Conservation (phyloP, 345 rosid genomes). For the Cardamine chenopodiifolia region DNA sequence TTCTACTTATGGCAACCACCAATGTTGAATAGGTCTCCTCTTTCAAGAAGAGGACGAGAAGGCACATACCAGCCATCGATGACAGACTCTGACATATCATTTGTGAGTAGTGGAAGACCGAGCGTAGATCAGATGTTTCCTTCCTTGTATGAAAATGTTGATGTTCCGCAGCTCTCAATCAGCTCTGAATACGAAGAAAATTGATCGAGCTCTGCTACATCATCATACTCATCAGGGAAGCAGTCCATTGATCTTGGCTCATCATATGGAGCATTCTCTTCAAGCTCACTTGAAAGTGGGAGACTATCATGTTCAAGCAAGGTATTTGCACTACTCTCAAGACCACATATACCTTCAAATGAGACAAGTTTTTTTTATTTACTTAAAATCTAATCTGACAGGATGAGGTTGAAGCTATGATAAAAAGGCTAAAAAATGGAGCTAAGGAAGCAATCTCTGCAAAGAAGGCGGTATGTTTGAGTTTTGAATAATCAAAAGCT, state of each 20-base stretch:
- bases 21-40: conserved; percentile 56
- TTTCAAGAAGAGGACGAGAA: conserved; percentile 46
- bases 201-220: conserved; percentile 50
- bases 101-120: conserved; percentile 59
- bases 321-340: conserved; percentile 34
- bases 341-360: neutral
- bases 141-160: conserved; percentile 46
- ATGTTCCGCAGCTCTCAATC: conserved; percentile 48
- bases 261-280: conserved; percentile 48
- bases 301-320: conserved; percentile 46
- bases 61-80: conserved; percentile 49
- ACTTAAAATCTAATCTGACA: conserved; percentile 28
- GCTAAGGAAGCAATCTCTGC: conserved; percentile 77
- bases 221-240: conserved; percentile 46
- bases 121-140: conserved; percentile 54
- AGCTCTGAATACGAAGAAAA: conserved; percentile 54
- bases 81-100: conserved; percentile 71
- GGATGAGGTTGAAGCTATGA: conserved; percentile 85
- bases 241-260: conserved; percentile 51
- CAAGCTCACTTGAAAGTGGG: conserved; percentile 49
- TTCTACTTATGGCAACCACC: conserved; percentile 7
- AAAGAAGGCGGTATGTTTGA: conserved; percentile 53
- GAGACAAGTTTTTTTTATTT: neutral
- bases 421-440: conserved; percentile 78
- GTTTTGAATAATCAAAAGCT: neutral